Evolutionary conservation across 2,329 filamentous ascomycete species (phyloP).

Genomic region (Penicillium sclerotiorum): DNA sequence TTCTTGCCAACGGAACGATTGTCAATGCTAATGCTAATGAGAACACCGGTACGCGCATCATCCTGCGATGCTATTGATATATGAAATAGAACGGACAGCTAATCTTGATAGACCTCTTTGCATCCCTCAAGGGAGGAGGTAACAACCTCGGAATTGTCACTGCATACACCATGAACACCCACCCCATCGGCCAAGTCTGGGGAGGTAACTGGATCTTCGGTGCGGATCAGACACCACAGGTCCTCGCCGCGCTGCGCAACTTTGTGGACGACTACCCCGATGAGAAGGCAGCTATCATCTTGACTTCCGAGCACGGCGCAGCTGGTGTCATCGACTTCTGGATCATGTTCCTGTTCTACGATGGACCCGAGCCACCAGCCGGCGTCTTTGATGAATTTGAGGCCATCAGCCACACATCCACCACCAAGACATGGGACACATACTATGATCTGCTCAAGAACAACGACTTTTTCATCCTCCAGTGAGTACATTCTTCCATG

Average conservation of each 20-base stretch:
- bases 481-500: conserved; percentile 14
- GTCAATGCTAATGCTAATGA: conserved; percentile 43
- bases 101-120: conserved; percentile 40
- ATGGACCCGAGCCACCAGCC: conserved; percentile 56
- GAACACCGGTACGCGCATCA: conserved; percentile 29
- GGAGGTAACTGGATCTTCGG: conserved; percentile 51
- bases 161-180: conserved; percentile 37
- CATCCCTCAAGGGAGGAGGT: conserved; percentile 47
- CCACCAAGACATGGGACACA: conserved; percentile 48
- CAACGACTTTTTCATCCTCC: conserved; percentile 46
- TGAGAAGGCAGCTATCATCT: conserved; percentile 62
- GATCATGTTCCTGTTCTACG: conserved; percentile 66
- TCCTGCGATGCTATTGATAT: too few relatives aligned
- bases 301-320: conserved; percentile 54
- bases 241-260: conserved; percentile 36
- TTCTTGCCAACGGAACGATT: conserved; percentile 51
- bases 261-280: conserved; percentile 56
- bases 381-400: conserved; percentile 62
- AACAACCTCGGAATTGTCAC: conserved; percentile 52
- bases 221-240: conserved; percentile 38
- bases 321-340: conserved; percentile 52
- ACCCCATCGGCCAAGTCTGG: conserved; percentile 46
- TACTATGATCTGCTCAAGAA: conserved; percentile 50
- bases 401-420: conserved; percentile 50
- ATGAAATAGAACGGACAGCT: neutral